Base-by-base conservation (phyloP, 306 rosid genomes). In the Quercus variabilis region DNA sequence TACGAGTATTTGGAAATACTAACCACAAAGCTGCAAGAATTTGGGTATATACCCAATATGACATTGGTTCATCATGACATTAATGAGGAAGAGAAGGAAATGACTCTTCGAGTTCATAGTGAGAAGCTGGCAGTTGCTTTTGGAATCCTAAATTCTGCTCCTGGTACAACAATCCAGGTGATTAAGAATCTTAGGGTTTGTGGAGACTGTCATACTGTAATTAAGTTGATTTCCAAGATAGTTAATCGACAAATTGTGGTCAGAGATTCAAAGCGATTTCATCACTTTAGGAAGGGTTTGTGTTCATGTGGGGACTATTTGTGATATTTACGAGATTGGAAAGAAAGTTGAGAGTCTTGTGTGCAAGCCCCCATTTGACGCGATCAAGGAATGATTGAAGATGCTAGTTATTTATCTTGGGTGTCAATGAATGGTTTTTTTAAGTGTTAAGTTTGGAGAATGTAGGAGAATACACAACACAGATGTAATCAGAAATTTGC, bases 101-200 rank as follows among this genome's bases (percentile, higher is more conserved):
- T 91, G 88, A 78, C 76, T 46, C 84, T 89, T 70, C 81, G 95
- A 85, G 94, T 92, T 85, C 97, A 90, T 64, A 91, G 97, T 81
- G 97, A 92, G 88, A 92, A 89, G 83, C 89, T 91, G 46, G 97
- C 94, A 9, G 92, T 93, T 78, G 89, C 91, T 83, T 92, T 85
- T 69, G 96, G 91, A 82, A 80, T 89, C 76, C 81, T 91, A 87
- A 86, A 88, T 86, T 86, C 96, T 71, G 89, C 69, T 71, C 88
- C 90, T 57, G 89, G 92, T 33, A 76, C 90, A 71, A 86, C 85
- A 59, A 85, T 92, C 73, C 92, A 89, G 63, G 77, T 91, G 55
- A 85, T 89, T 63, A 92, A 91, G 85, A 92, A 91, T 78, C 93
- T 88, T 71, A 86, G 97, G 77, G 87, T 92, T 35, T 90, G 97